Conservation (phyloP, 225 moss, liverwort and hornwort genomes). For the Polytrichum commune region DNA sequence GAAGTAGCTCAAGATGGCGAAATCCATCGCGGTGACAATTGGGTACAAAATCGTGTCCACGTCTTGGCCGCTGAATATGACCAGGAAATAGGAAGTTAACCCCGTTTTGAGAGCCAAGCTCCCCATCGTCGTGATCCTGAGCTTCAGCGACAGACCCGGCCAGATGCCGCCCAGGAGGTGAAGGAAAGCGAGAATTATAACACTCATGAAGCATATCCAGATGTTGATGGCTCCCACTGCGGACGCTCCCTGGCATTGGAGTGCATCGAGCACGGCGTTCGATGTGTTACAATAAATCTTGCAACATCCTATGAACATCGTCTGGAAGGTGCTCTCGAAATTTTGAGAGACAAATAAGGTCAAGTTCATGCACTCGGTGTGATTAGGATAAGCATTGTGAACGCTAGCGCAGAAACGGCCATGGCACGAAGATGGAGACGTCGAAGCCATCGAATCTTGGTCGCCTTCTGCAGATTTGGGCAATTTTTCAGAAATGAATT, state of each 20-base stretch:
- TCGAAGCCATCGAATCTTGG: background rate
- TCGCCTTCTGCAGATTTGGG: too few relatives aligned
- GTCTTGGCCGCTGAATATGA: background rate
- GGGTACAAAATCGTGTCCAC: background rate
- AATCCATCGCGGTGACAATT: background rate
- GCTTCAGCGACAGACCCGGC: background rate
- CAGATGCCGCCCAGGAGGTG: background rate
- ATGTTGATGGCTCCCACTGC: background rate
- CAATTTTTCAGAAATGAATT: too few relatives aligned
- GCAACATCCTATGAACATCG: background rate
- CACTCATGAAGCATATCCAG: background rate
- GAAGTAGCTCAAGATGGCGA: slow-evolving; percentile 1
- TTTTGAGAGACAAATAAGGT: background rate
- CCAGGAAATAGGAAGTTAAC: background rate
- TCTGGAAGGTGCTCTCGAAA: background rate
- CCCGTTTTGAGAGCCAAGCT: background rate
- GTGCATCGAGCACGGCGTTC: background rate
- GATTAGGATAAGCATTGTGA: background rate
- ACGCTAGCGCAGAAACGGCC: background rate
- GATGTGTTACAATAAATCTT: background rate
- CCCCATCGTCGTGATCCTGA: background rate
- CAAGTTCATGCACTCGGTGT: too few relatives aligned
- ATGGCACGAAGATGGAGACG: background rate
- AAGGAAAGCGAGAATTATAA: background rate
- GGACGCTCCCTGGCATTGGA: background rate